These are phyloP conservation scores for Vinca major DNA, from an alignment of 305 asterid genomes.

Conservation along the genomic window DNA sequence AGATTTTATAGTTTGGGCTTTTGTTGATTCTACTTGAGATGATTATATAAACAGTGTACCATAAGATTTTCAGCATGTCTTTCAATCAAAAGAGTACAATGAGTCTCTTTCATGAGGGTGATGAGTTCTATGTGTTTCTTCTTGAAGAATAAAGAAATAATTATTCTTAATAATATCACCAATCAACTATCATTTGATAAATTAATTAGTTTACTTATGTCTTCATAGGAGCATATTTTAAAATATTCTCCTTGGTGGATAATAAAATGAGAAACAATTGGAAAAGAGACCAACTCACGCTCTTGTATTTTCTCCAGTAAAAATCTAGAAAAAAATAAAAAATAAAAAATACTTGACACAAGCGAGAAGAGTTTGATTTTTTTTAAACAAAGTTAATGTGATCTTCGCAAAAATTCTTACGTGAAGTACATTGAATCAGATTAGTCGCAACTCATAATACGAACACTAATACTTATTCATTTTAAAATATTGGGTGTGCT, in stretches of 20 bases:
- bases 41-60: not conserved
- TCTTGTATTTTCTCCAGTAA: too few relatives aligned
- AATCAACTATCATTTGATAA: not conserved
- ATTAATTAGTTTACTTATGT: not conserved
- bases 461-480: too few relatives aligned
- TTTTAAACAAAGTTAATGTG: too few relatives aligned
- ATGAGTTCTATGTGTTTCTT: slow-evolving; percentile 14
- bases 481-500: too few relatives aligned
- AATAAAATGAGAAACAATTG: too few relatives aligned
- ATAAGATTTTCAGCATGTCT: not conserved
- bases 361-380: too few relatives aligned
- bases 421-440: too few relatives aligned
- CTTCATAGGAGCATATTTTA: not conserved
- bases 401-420: too few relatives aligned
- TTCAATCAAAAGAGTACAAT: slow-evolving; percentile 3
- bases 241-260: slow-evolving; percentile 3
- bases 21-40: not conserved
- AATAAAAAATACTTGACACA: too few relatives aligned
- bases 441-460: too few relatives aligned
- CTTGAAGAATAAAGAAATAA: not conserved
- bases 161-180: not conserved
- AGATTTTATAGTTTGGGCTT: not conserved
- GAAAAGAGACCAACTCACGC: too few relatives aligned
- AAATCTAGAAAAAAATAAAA: too few relatives aligned
- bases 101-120: slow-evolving; percentile 12